Evolutionary conservation across 2,329 filamentous ascomycete species (phyloP).

Genomic region (Cercospora sp.): DNA sequence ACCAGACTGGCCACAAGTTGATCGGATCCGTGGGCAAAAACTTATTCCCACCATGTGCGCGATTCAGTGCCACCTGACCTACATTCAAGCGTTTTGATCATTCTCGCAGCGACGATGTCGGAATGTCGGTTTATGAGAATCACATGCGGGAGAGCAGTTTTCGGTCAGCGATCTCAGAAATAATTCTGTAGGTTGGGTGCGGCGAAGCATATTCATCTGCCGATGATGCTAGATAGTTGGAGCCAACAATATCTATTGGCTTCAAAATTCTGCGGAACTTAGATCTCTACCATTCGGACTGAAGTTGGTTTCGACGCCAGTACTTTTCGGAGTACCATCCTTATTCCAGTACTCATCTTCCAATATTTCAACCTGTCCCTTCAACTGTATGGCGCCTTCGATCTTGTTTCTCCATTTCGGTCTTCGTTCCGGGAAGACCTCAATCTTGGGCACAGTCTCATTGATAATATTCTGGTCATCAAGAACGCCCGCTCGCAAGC

Average conservation of each 20-base stretch:
- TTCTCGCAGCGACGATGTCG: no score
- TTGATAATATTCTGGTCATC: neutral
- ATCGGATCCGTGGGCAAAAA: no score
- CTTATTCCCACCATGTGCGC: no score
- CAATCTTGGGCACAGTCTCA: neutral
- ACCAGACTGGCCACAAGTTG: no score
- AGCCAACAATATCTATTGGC: neutral
- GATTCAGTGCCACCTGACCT: no score
- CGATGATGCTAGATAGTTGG: no score
- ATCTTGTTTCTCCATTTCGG: neutral
- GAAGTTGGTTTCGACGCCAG: neutral
- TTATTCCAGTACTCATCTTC: neutral
- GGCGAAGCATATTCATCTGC: no score
- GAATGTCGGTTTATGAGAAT: no score
- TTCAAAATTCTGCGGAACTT: neutral
- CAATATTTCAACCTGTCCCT: neutral
- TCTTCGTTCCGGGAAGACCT: neutral
- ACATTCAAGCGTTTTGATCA: no score
- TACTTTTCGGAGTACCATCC: neutral
- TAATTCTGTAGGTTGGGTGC: no score
- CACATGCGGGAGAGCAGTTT: no score
- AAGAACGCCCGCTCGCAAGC: neutral
- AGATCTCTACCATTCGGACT: neutral
- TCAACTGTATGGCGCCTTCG: neutral
- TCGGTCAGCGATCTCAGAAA: no score